These are phyloP conservation scores for Puccinia hordei DNA, from an alignment of 1,284 basidiomycete genomes.

Conservation along the genomic window DNA sequence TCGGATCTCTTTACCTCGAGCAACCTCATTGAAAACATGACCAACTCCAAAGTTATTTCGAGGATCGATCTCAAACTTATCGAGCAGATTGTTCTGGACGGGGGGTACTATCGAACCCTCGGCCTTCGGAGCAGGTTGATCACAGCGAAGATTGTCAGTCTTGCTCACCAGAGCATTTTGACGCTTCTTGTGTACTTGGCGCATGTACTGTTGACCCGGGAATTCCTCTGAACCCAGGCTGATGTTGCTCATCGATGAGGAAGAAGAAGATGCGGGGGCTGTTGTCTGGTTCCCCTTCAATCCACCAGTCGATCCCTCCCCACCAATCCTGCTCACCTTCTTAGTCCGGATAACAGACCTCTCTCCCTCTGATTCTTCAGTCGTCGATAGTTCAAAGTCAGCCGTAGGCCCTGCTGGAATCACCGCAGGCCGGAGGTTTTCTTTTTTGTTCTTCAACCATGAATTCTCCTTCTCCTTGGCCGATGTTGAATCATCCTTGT, in stretches of 20 bases:
- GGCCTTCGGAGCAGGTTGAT: neutral
- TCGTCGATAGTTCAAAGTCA: neutral
- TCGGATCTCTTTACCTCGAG: slow-evolving; percentile 70
- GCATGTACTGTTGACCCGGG: slow-evolving; percentile 50
- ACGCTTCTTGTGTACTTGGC: slow-evolving; percentile 51
- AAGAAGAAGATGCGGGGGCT: no score
- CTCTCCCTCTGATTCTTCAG: neutral
- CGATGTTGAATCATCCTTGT: neutral
- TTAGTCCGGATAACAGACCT: no score
- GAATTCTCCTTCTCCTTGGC: neutral
- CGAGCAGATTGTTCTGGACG: neutral
- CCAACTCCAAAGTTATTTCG: slow-evolving; percentile 68
- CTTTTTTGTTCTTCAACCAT: neutral
- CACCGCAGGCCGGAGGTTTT: no score
- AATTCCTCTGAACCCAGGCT: slow-evolving; percentile 39
- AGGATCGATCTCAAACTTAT: slow-evolving; percentile 66
- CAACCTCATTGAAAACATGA: slow-evolving; percentile 75
- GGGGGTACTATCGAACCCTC: no score
- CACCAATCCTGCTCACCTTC: neutral
- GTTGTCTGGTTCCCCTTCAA: neutral
- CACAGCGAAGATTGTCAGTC: neutral
- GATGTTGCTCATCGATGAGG: neutral
- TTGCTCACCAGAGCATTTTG: slow-evolving; percentile 34
- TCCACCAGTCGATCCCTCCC: neutral
- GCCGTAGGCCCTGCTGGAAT: neutral